Base-by-base conservation (phyloP, 208 protist species). In the Borovskyia barvae region DNA sequence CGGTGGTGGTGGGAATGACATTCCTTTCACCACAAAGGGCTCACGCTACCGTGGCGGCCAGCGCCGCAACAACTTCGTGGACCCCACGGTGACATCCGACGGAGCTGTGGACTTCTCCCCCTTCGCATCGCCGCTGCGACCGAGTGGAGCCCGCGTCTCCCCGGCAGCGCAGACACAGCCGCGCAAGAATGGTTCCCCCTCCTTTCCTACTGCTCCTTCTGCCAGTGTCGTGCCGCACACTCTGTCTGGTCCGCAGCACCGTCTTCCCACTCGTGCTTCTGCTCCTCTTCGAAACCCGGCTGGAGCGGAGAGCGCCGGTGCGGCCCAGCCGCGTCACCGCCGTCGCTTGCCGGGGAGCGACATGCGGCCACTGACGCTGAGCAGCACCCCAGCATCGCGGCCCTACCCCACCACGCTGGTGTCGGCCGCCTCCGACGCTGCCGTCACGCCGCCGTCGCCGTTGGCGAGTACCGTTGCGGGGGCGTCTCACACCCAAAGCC, bases 241-340 rank as follows among this genome's bases (percentile, higher is more conserved):
- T 53, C 40, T n/a, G 6, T 19, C 25, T 29, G 17, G 7, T 35
- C 22, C 36, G 19, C 36, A 51, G 2, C 36, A 37, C 22, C 17
- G 14, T 51, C 22, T 4, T 15, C 22, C 6, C 36, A 29, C 19
- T 49, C 43, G 7, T 5, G 19, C 3, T 5, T 11, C 30, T 8
- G 25, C n/a, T n/a, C n/a, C n/a, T n/a, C n/a, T n/a, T n/a, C n/a
- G n/a, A n/a, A n/a, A n/a, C n/a, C n/a, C n/a, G n/a, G n/a, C n/a
- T n/a, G n/a, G n/a, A n/a, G n/a, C 37, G 25, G 53, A 55, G 3
- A 12, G 5, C 19, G 43, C 35, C 1, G 32, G 46, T 19, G 9
- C 29, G n/a, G 58, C 39, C 7, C 8, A 57, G 11, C 37, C 54
- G n/a, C 47, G 50, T 36, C 54, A 57, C 32, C 54, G 32, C 24